Evolutionary conservation across 768 basidiomycete genomes (phyloP), one percentile per base, ranked within the genome.

Genomic region (Hysterangium stoloniferum): DNA sequence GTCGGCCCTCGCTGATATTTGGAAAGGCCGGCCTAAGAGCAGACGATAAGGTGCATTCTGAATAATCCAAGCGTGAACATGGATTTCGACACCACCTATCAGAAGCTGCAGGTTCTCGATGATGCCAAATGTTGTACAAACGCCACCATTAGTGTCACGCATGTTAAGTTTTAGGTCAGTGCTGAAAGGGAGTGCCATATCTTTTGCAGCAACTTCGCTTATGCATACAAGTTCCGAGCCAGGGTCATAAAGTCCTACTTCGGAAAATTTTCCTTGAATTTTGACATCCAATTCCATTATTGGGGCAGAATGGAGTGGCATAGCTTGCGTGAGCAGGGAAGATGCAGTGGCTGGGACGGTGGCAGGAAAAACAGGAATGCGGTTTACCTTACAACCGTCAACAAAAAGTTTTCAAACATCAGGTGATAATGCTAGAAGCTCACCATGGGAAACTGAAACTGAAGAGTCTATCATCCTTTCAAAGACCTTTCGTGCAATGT

Each of bases 51-150:
- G 48, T 1, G 48, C 38, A 15, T 50, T 50, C 17, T 41, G 8
- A 29, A 50, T 41, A 25, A 50, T 50, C 35, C 34, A 50, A 2
- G 37, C 48, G 27, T 50, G 48, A 20, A 50, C 48, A 24, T 22
- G 3, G 5, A 45, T 32, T 20, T 9, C 9, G 25, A 41, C 34
- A 6, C 28, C 45, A 7, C 27, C 42, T 25, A 57, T 45, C 2
- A 6, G n/a, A 4, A 57, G 15, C n/a, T 45, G 42, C 0, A 55
- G 22, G 19, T 57, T 48, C 20, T 52, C 34, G 2, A 53, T 47
- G 4, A 52, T 53, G 3, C 54, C 52, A 22, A n/a, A 42, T 5
- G 25, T 51, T n/a, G 8, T 42, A 20, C 43, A 41, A 3, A 19
- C 9, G 4, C 49, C 49, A 6, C 49, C 38, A 31, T 51, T 51